phyloP scores from a whole-genome alignment of 2,329 filamentous ascomycete species.

The Calonectria pteridis region DNA sequence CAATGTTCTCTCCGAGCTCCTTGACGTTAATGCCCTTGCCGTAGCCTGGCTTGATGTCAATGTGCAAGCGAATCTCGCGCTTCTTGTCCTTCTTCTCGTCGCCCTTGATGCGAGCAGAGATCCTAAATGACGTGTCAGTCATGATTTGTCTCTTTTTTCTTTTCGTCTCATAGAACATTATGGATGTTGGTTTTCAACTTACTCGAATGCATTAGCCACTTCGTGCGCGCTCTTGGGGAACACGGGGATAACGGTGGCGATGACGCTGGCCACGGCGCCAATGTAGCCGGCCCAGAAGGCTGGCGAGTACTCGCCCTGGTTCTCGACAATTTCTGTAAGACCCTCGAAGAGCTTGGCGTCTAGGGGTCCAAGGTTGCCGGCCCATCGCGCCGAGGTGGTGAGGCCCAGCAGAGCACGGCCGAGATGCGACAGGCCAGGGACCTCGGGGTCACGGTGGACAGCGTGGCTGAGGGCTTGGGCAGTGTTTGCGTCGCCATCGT shows the following conservation, averaged over 20 bases:
- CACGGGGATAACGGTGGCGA: conserved; percentile 58
- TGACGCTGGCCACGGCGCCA: conserved; percentile 59
- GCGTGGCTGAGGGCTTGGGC: conserved; percentile 80
- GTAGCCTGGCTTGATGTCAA: conserved; percentile 49
- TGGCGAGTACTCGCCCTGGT: conserved; percentile 52
- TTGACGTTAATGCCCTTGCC: conserved; percentile 49
- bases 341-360: conserved; percentile 59
- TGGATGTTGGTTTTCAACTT: conserved; percentile 33
- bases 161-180: neutral
- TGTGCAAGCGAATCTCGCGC: conserved; percentile 51
- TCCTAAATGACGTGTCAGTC: conserved; percentile 38
- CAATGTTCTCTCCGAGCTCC: conserved; percentile 50
- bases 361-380: conserved; percentile 66
- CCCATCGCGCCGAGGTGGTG: conserved; percentile 80
- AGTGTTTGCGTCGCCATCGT: conserved; percentile 66
- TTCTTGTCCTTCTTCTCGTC: conserved; percentile 48
- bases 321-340: conserved; percentile 57
- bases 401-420: conserved; percentile 79
- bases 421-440: conserved; percentile 80
- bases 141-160: too few relatives aligned
- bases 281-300: conserved; percentile 68
- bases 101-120: conserved; percentile 43
- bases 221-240: conserved; percentile 53
- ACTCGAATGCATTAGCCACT: conserved; percentile 56
- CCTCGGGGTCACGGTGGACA: conserved; percentile 74